Evolutionary conservation across 805 yeast species (phyloP).

Genomic region (Zygoascus tannicola): DNA sequence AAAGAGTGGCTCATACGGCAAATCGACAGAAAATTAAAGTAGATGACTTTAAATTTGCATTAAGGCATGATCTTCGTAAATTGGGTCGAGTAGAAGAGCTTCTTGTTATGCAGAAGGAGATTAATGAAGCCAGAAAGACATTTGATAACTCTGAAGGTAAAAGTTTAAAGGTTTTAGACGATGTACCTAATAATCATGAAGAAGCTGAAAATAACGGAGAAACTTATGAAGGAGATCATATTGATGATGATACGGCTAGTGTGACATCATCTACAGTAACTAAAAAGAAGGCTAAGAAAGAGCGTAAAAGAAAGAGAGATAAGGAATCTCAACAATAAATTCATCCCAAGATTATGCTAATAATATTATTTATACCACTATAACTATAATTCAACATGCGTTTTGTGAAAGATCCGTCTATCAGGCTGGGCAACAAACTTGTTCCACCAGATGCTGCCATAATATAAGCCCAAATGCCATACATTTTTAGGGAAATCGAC

Average conservation of each 20-base stretch:
- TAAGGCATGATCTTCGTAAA: constrained; percentile 56
- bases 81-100: constrained; percentile 63
- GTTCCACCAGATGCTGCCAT: constrained; percentile 59
- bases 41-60: constrained; percentile 63
- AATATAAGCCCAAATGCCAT: constrained; percentile 40
- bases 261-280: constrained; percentile 2
- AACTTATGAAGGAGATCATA: constrained; percentile 24
- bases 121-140: constrained; percentile 56
- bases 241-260: not conserved
- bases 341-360: not conserved
- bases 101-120: constrained; percentile 48
- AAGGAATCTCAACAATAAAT: constrained; percentile 9
- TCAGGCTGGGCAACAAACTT: constrained; percentile 47
- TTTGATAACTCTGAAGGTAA: constrained; percentile 55
- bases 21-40: constrained; percentile 54
- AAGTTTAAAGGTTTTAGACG: constrained; percentile 20
- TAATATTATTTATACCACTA: not conserved
- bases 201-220: constrained; percentile 18
- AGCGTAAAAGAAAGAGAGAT: constrained; percentile 27
- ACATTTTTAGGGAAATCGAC: constrained; percentile 56
- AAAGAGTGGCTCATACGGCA: constrained; percentile 41
- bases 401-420: not conserved
- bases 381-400: not conserved
- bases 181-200: not conserved
- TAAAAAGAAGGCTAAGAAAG: constrained; percentile 20